Conservation (phyloP, 2,329 filamentous ascomycete genomes). For the Fusarium graminum region DNA sequence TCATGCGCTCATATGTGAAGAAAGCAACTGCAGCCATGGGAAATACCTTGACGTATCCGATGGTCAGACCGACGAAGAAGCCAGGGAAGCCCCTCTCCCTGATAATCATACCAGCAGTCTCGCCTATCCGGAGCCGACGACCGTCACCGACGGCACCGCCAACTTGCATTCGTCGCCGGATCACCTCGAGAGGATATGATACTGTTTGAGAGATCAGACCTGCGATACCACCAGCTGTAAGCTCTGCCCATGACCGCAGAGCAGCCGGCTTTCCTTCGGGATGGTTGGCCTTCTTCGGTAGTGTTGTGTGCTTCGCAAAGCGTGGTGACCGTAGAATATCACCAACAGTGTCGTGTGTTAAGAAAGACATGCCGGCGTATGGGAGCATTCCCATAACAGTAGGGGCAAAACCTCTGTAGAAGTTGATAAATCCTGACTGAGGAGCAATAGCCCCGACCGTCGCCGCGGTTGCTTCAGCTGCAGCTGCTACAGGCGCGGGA, state of each 20-base stretch:
- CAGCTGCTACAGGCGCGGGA: slow-evolving; percentile 51
- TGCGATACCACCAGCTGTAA: slow-evolving; percentile 85
- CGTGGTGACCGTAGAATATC: slow-evolving; percentile 81
- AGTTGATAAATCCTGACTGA: slow-evolving; percentile 81
- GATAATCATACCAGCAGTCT: slow-evolving; percentile 82
- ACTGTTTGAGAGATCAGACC: slow-evolving; percentile 91
- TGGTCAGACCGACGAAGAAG: slow-evolving; percentile 92
- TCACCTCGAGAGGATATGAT: slow-evolving; percentile 94
- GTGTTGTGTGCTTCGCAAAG: slow-evolving; percentile 79
- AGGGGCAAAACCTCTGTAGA: slow-evolving; percentile 93
- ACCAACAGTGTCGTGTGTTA: slow-evolving; percentile 91
- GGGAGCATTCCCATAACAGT: slow-evolving; percentile 96
- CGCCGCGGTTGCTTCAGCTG: slow-evolving; percentile 59
- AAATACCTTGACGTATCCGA: slow-evolving; percentile 94
- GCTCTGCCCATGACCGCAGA: slow-evolving; percentile 87
- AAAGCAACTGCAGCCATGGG: slow-evolving; percentile 84
- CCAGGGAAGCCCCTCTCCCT: slow-evolving; percentile 81
- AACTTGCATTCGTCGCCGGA: slow-evolving; percentile 94
- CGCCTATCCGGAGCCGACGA: slow-evolving; percentile 78
- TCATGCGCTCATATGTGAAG: slow-evolving; percentile 74
- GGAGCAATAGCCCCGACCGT: slow-evolving; percentile 64
- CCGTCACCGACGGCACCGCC: slow-evolving; percentile 94
- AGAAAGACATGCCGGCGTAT: slow-evolving; percentile 94
- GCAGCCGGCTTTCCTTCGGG: slow-evolving; percentile 74
- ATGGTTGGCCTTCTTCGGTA: slow-evolving; percentile 70